Evolutionary conservation across 129 eudicot genomes (phyloP).

Genomic region (Dittrichia graveolens): DNA sequence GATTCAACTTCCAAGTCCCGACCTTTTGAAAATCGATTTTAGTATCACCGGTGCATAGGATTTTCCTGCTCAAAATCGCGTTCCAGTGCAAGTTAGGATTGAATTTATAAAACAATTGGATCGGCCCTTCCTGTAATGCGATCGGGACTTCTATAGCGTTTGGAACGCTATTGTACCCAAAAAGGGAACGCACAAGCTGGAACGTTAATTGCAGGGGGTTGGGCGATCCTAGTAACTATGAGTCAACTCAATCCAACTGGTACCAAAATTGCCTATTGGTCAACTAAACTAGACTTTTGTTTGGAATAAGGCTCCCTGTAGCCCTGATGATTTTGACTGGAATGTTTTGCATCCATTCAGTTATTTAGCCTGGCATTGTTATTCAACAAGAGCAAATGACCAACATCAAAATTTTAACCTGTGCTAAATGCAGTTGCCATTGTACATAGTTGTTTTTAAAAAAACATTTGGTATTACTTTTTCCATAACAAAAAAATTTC

Average conservation of each 20-base stretch:
- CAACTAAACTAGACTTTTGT: background rate
- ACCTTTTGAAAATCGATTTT: too few species aligned
- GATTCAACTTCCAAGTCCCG: too few species aligned
- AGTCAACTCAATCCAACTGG: background rate
- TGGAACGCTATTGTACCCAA: too few species aligned
- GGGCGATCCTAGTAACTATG: background rate
- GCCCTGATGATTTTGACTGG: background rate
- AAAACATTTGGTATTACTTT: background rate
- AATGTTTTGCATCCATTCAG: conserved; percentile 3
- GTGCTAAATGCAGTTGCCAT: background rate
- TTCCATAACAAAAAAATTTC: background rate
- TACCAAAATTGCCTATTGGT: background rate
- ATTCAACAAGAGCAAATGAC: background rate
- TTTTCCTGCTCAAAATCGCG: too few species aligned
- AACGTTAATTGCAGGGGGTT: too few species aligned
- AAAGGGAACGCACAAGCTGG: too few species aligned
- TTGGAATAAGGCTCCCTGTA: background rate
- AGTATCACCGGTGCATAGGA: too few species aligned
- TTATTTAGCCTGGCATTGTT: background rate
- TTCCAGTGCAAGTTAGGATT: too few species aligned
- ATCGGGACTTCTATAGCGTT: too few species aligned
- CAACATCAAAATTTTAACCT: background rate
- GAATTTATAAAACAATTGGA: too few species aligned
- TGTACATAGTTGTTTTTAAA: background rate
- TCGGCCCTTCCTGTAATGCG: too few species aligned